A percentile compares a stretch with the other conserved stretches of the same genome.
These are phyloP conservation scores for Chaetothyriales sp. DNA, from an alignment of 2,329 filamentous ascomycete species.

Conservation along the genomic window DNA sequence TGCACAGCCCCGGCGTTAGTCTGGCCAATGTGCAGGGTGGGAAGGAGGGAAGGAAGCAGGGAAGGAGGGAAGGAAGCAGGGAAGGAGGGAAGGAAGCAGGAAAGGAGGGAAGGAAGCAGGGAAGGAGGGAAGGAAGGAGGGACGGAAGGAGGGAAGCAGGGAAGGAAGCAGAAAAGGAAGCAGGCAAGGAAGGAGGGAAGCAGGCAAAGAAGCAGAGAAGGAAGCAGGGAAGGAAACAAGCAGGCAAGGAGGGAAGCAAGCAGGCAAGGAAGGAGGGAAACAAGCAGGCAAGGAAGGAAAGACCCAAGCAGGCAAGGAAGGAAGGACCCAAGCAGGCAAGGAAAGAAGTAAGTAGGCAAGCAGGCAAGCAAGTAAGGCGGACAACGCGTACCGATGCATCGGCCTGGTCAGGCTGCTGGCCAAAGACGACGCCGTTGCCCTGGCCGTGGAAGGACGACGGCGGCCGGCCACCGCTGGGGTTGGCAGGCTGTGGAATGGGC, in stretches of 20 bases:
- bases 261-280: no score
- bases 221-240: no score
- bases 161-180: no score
- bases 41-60: conserved; percentile 1
- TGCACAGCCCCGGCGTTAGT: conserved; percentile 22
- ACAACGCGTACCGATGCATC: conserved; percentile 60
- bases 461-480: conserved; percentile 69
- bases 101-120: no score
- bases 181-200: no score
- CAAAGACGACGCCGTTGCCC: conserved; percentile 62
- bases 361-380: conserved; percentile 1
- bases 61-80: no score
- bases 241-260: no score
- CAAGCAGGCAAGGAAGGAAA: conserved; percentile 15
- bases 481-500: conserved; percentile 78
- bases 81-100: no score
- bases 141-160: no score
- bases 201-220: neutral
- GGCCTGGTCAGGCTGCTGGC: conserved; percentile 61
- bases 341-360: no score
- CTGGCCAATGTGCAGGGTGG: neutral
- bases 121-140: conserved; percentile 15
- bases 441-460: conserved; percentile 61
- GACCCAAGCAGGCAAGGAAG: no score
- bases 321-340: no score